Evolutionary conservation across 768 basidiomycete genomes (phyloP), one percentile per base, ranked within the genome.

Genomic region (Lentinula sp.): DNA sequence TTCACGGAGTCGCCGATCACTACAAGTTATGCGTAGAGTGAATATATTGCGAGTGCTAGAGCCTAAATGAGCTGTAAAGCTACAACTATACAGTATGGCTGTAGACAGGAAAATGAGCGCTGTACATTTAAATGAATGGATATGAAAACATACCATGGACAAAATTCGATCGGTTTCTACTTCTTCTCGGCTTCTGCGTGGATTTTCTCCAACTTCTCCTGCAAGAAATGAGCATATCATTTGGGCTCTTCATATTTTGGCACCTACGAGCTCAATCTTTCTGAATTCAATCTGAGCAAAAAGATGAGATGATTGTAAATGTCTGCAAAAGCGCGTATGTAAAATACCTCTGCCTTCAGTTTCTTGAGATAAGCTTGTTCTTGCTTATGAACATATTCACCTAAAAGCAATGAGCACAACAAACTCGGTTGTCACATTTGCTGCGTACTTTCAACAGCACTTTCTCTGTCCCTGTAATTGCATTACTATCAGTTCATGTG

Each of bases 401-500:
- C 89, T 91, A 18, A 48, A 0, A 18, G 31, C 35, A 50, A 61
- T 64, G 16, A 62, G 66, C 15, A 37, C 57, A 50, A 0, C 6
- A 6, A 15, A 5, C 10, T 21, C 35, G 57, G 15, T 28, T n/a
- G 23, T 7, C 15, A n/a, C 13, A 10, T 61, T 71, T 72, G 37
- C 70, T 61, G 37, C 66, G 37, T 61, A 77, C 82, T 80, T 73
- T 91, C 89, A 56, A 88, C 81, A 18, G 88, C 89, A 69, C 81
- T 85, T 71, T 90, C 89, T 72, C 83, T 89, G 73, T 84, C 84
- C 67, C 89, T 91, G 70, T 40, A 70, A 59, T 15, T 57, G 70
- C 63, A 73, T 65, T 18, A 50, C 66, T 18, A 50, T 57, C 15
- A 64, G 61, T 63, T 62, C 59, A 55, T 62, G 65, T 66, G 65